Base-by-base conservation (phyloP, 2,329 filamentous ascomycete genomes). In the Blumeria graminis region DNA sequence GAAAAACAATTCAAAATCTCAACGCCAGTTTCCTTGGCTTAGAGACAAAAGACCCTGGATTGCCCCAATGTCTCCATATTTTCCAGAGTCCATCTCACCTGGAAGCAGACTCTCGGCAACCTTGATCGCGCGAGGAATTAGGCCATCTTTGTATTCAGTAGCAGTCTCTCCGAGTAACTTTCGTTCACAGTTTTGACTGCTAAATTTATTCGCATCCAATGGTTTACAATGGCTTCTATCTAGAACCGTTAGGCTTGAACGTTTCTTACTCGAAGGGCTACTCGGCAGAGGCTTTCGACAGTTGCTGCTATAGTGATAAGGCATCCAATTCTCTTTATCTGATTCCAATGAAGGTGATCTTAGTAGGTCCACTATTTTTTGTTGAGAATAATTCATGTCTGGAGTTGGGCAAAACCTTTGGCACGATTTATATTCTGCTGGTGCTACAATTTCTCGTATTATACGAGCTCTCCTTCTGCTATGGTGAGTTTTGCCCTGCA, bases 271-370 rank as follows among this genome's bases (percentile, higher is more conserved):
- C 55, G 56, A 63, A 56, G 53, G 59, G 57, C 57, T 62, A 59
- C 67, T 63, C 32, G 66, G 65, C 38, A 64, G 55, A 60, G 62
- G 63, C 46, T 61, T 63, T 59, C 60, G 68, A 55, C 68, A 63
- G 59, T 69, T 71, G 8, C 68, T 54, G 45, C 69, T 71, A 48
- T 73, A 71, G 60, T 73, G 72, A 60, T 72, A 73, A 1, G 73
- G 81, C 64, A 72, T 77, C 76, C 87, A 93, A 65, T 96, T 96
- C 71, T 96, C 90, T 70, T 96, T 96, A 67, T 96, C 90, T 1
- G 87, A 94, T 64, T 94, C 89, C 53, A 79, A 73, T 67, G 70
- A 77, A 14, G 77, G 74, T 60, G 62, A 74, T 71, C 39, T 69
- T 68, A 62, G 72, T 71, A 59, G 62, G 58, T 61, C 61, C 63